Evolutionary conservation across 2,329 filamentous ascomycete genomes (phyloP), one percentile per base, ranked within the genome.

Genomic region (Sarocladium oryzae): DNA sequence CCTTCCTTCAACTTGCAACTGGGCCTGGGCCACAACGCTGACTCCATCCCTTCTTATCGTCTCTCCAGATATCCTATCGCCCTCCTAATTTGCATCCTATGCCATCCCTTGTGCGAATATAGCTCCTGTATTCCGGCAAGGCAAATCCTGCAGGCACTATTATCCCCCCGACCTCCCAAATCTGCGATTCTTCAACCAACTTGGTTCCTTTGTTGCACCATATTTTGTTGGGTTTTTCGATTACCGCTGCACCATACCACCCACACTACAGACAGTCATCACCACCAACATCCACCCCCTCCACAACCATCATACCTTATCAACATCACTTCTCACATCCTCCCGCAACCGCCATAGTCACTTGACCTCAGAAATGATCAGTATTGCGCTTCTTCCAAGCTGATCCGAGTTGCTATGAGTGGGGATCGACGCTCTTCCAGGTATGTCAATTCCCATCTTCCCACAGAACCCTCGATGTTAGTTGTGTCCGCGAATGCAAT

Each of bases 401-500:
- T 33, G 51, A 40, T 55, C 53, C 54, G 58, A 68, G 62, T 58
- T 81, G 79, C 77, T 82, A 84, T 84, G 81, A 83, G 73, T 75
- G 76, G 75, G 69, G 76, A 82, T 69, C 74, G 75, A 69, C 69
- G 68, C 64, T 68, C 69, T 69, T 71, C 73, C 65, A 82, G 78
- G 80, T 71, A 74, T 68, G 67, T 50, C 52, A 18, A 54, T 55
- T 58, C 54, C 53, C 49, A 54, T 51, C 52, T 55, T 58, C 54
- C 53, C 49, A 54, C 51, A 51, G 45, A 55, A 18, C 32, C n/a
- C 11, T 37, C 32, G 37, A 30, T 13, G 5, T 13, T 18, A 21
- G 9, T 26, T 3, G 48, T 30, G 32, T 16, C 37, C 48, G 23
- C 46, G 54, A 41, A 50, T 52, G 20, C 55, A 49, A 53, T 54